A percentile compares a stretch with the other conserved stretches of the same genome.
These are phyloP conservation scores for Citrus sp. DNA, from an alignment of 345 rosid species.

Conservation along the genomic window DNA sequence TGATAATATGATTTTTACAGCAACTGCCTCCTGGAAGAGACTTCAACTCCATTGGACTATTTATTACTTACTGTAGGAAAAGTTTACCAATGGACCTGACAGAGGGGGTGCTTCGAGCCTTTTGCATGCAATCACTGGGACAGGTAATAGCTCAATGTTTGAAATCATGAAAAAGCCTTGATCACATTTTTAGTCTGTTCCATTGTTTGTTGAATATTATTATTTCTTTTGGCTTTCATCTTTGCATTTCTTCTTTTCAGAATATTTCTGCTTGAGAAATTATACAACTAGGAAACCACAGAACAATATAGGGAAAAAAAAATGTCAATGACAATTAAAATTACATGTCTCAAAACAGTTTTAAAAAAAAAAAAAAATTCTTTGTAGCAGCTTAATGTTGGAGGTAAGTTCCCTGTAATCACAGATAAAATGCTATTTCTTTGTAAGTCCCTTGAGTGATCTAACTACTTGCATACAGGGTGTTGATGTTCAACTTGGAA, in stretches of 20 bases:
- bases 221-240: no score
- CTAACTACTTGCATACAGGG: conserved; percentile 41
- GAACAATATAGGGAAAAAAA: no score
- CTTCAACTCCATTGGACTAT: neutral
- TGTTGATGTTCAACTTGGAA: conserved; percentile 94
- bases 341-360: no score
- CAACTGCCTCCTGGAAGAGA: neutral
- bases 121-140: conserved; percentile 65
- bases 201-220: no score
- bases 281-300: no score
- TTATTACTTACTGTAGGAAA: conserved; percentile 31
- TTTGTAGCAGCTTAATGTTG: no score
- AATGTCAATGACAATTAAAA: no score
- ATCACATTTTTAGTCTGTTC: no score
- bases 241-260: no score
- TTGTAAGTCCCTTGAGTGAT: neutral
- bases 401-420: no score
- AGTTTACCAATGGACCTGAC: conserved; percentile 57
- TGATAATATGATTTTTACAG: neutral
- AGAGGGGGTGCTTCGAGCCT: conserved; percentile 65
- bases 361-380: no score
- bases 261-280: no score
- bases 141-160: conserved; percentile 39
- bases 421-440: neutral
- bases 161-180: neutral